Percentiles rank a stretch among this genome's conserved stretches.
Evolutionary conservation across 306 rosid genomes (phyloP).

Genomic region (Potentilla sterilis): DNA sequence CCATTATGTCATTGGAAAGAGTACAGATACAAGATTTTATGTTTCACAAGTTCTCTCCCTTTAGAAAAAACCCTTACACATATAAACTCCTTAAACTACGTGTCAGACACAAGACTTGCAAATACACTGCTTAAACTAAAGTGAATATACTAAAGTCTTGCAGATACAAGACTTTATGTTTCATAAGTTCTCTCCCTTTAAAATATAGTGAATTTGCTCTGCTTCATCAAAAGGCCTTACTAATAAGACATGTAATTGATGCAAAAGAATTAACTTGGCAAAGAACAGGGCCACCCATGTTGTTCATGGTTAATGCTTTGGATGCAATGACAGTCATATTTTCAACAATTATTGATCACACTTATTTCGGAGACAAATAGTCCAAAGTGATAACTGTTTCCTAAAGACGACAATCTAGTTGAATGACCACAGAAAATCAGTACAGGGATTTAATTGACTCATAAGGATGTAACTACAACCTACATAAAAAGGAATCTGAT

Average conservation of each 20-base stretch:
- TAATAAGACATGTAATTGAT: neutral
- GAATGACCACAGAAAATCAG: slow-evolving; percentile 9
- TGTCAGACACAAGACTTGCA: no score
- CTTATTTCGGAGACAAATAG: neutral
- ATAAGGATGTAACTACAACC: neutral
- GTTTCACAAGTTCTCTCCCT: no score
- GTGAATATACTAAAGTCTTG: no score
- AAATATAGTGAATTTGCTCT: neutral
- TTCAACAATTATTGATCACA: neutral
- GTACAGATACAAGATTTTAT: no score
- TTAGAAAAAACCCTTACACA: no score
- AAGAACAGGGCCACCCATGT: neutral
- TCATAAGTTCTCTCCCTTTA: no score
- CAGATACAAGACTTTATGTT: no score
- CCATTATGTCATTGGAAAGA: no score
- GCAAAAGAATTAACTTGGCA: neutral
- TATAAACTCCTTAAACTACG: no score
- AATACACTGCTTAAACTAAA: no score
- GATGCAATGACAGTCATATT: neutral
- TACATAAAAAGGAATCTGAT: no score
- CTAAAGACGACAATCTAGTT: neutral
- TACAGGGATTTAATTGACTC: neutral
- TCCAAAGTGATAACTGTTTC: neutral
- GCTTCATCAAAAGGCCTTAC: neutral
- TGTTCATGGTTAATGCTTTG: neutral